Evolutionary conservation across 805 yeast species (phyloP).

Genomic region (Komagataella pseudopastoris): DNA sequence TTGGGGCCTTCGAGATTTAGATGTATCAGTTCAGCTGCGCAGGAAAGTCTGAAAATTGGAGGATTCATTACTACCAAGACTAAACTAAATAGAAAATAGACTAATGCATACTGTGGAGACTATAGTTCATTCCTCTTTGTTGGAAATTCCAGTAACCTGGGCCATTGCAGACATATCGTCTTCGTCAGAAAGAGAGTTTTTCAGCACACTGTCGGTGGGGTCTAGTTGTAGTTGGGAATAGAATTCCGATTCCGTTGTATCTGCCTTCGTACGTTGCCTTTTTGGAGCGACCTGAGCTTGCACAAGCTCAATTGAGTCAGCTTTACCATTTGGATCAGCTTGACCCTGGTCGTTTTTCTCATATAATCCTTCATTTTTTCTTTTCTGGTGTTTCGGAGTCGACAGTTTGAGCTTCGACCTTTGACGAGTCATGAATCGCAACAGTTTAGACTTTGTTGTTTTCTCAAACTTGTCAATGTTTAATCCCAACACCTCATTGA

Average conservation of each 20-base stretch:
- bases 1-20: constrained; percentile 62
- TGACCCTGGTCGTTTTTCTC: background rate
- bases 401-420: background rate
- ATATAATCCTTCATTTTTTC: background rate
- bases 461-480: background rate
- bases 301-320: background rate
- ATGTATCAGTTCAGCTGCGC: constrained; percentile 44
- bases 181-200: background rate
- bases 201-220: background rate
- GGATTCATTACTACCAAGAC: constrained; percentile 8
- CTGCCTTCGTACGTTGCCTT: background rate
- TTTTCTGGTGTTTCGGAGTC: background rate
- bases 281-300: background rate
- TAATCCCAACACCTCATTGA: background rate
- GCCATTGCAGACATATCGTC: background rate
- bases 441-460: background rate
- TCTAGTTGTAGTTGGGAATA: background rate
- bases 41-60: constrained; percentile 31
- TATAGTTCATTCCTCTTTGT: background rate
- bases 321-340: background rate
- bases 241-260: background rate
- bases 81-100: background rate
- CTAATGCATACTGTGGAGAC: background rate
- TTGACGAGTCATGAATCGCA: background rate
- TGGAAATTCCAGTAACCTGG: background rate